phyloP scores from a whole-genome alignment of 768 basidiomycete genomes.

The Pleurotus tuber-regium region DNA sequence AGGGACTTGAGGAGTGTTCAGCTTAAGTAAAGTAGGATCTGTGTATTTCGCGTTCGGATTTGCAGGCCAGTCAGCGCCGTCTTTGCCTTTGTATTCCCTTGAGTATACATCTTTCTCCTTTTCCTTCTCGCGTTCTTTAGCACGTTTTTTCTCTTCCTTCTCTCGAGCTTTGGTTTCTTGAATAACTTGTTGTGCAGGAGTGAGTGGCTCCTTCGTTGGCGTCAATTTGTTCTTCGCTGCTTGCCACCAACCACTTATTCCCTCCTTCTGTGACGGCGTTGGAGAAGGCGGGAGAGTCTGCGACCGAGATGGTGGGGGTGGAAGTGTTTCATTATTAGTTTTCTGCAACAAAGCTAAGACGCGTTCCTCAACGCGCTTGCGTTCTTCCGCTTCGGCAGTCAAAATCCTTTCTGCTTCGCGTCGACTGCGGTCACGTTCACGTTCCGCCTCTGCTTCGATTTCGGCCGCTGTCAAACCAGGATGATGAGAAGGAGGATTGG shows the following conservation, averaged over 20 bases:
- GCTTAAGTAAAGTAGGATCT: conserved; percentile 59
- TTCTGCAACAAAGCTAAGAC: conserved; percentile 71
- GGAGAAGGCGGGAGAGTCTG: conserved; percentile 64
- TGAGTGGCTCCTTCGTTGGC: conserved; percentile 75
- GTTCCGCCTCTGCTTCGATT: conserved; percentile 76
- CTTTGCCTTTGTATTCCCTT: conserved; percentile 41
- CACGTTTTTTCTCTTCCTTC: conserved; percentile 49
- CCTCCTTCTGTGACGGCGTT: conserved; percentile 62
- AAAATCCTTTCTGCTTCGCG: conserved; percentile 79
- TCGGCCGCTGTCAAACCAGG: conserved; percentile 51
- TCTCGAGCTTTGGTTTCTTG: conserved; percentile 68
- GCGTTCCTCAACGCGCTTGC: conserved; percentile 68
- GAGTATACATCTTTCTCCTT: conserved; percentile 55
- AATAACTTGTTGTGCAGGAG: conserved; percentile 82
- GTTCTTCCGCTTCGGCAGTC: conserved; percentile 65
- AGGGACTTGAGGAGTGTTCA: conserved; percentile 45
- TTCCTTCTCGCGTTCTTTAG: conserved; percentile 56
- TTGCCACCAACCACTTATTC: conserved; percentile 62
- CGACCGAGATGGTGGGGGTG: conserved; percentile 61
- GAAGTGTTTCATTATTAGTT: conserved; percentile 31
- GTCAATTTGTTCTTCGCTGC: conserved; percentile 74
- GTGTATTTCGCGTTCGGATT: conserved; percentile 47
- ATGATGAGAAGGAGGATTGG: conserved; percentile 39
- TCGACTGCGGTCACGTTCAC: conserved; percentile 73
- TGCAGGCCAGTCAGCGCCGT: conserved; percentile 55